These are phyloP conservation scores for Aspergillus baeticus DNA, from an alignment of 495 filamentous ascomycete species.

Conservation along the genomic window DNA sequence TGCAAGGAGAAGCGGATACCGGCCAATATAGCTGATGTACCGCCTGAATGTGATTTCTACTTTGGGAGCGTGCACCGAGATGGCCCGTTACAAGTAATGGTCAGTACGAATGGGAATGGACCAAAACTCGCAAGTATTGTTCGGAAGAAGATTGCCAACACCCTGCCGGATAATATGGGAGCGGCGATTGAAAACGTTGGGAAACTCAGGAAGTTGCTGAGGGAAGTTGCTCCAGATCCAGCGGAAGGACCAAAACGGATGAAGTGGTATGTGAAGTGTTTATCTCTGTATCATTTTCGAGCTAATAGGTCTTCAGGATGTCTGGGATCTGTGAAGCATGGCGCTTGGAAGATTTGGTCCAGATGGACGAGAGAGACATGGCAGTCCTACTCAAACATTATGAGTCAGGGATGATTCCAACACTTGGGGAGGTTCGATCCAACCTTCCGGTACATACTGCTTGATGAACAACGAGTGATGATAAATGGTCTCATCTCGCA, in stretches of 20 bases:
- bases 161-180: conserved; percentile 73
- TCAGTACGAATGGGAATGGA: conserved; percentile 95
- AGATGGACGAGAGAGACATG: conserved; percentile 85
- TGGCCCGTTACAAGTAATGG: conserved; percentile 96
- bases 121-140: conserved; percentile 88
- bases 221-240: conserved; percentile 67
- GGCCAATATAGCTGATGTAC: conserved; percentile 96
- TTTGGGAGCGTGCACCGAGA: conserved; percentile 95
- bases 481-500: too few relatives aligned
- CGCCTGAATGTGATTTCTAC: conserved; percentile 96
- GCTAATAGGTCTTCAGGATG: conserved; percentile 58
- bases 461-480: too few relatives aligned
- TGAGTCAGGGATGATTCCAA: conserved; percentile 43
- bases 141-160: conserved; percentile 74
- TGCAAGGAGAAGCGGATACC: conserved; percentile 83
- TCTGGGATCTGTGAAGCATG: conserved; percentile 85
- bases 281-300: neutral
- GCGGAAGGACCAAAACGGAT: conserved; percentile 86
- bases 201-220: conserved; percentile 70
- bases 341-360: conserved; percentile 79
- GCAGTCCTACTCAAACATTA: conserved; percentile 71
- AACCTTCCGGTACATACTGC: neutral
- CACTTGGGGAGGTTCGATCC: conserved; percentile 36
- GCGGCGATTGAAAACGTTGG: conserved; percentile 83
- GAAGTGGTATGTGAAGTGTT: conserved; percentile 64